phyloP scores from a whole-genome alignment of 441 rosid genomes.

The Mallotus japonicus region DNA sequence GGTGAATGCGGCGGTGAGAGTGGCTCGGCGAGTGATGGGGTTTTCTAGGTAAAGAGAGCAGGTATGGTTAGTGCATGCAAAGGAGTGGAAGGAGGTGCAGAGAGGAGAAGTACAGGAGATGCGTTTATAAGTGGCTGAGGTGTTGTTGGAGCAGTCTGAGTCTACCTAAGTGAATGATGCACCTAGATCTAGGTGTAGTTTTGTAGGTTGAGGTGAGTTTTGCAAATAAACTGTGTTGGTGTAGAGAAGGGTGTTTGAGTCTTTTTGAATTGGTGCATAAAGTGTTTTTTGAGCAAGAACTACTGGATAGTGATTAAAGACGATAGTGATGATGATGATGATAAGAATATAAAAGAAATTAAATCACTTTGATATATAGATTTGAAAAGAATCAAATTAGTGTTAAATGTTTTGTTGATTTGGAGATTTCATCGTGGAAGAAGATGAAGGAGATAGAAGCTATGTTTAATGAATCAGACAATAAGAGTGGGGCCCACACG shows the following conservation, averaged over 20 bases:
- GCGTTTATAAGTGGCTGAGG: neutral
- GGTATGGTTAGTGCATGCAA: conserved; percentile 37
- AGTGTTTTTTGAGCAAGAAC: neutral
- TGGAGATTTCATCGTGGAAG: too few relatives aligned
- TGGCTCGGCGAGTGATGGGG: conserved; percentile 39
- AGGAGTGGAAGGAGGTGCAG: conserved; percentile 16
- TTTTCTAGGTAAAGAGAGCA: conserved; percentile 44
- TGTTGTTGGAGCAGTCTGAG: neutral
- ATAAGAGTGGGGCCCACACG: too few relatives aligned
- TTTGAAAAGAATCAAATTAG: too few relatives aligned
- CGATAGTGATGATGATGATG: too few relatives aligned
- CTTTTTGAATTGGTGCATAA: neutral
- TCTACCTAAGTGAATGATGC: conserved; percentile 23
- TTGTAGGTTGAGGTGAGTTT: conserved; percentile 18
- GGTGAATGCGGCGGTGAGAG: conserved; percentile 37
- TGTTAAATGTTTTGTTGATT: too few relatives aligned
- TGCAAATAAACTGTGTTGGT: conserved; percentile 11
- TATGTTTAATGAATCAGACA: too few relatives aligned
- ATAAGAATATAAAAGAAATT: too few relatives aligned
- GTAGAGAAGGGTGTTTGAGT: conserved; percentile 8
- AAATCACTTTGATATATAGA: too few relatives aligned
- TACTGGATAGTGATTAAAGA: neutral
- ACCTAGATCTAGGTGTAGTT: conserved; percentile 18
- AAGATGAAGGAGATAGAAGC: too few relatives aligned
- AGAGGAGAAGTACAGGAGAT: conserved; percentile 13